Base-by-base conservation (phyloP, 73 alveolate species). In the Paramecium caudatum region DNA sequence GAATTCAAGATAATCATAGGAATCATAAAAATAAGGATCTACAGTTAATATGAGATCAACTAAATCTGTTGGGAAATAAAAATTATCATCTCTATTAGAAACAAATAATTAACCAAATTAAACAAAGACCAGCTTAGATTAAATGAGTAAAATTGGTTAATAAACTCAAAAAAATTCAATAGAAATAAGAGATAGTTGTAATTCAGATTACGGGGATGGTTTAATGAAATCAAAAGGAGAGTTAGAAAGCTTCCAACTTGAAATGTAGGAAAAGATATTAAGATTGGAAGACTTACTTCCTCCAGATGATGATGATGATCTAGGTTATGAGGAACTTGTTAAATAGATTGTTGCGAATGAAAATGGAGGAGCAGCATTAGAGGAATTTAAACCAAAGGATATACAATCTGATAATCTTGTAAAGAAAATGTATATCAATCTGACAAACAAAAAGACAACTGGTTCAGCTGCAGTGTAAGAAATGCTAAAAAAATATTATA, bases 251-350 rank as follows among this genome's bases (percentile, higher is more conserved):
- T 23, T 27, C 12, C 13, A 27, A 13, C 30, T 55, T 27, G 4
- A 23, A 55, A 27, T 27, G n/a, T 55, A 55, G 30, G 80, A 55
- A 55, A 27, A 55, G 7, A 10, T 23, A 0, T 55, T 55, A 55
- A 55, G 37, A 55, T 10, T 55, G 80, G 80, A 55, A 23, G 80
- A 55, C 3, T 23, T 55, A 1, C 3, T 55, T 2, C 23, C 4
- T 27, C 3, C 80, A n/a, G n/a, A n/a, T 2, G 80, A 55, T 27
- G 80, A 55, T 23, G 80, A 55, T 27, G 80, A 55, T 23, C 30
- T 55, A 9, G 80, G 80, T 27, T 55, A 74, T 74, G 88, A 74
- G 6, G 88, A 37, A 45, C 17, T 39, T 19, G 88, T 47, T 2
- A 74, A 39, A 17, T 8, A 37, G 43, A 74, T 74, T 0, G 21